These are phyloP conservation scores for Clonostachys solani DNA, from an alignment of 2,329 filamentous ascomycete species.

Conservation along the genomic window DNA sequence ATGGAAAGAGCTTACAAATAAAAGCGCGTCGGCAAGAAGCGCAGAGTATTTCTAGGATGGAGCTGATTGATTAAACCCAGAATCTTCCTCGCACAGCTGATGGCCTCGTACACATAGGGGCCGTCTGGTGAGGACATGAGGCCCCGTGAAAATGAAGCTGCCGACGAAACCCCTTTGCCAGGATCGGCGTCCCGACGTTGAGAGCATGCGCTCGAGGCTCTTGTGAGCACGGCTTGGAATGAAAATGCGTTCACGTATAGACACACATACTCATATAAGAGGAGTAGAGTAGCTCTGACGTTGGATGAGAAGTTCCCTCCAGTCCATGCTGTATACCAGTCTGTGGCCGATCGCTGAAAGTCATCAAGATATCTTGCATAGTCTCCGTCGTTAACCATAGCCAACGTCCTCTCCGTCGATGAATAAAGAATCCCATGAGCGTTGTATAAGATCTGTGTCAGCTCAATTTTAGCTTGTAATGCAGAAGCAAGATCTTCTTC, in stretches of 20 bases:
- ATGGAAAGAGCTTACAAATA: not conserved
- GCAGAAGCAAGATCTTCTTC: slow-evolving; percentile 1
- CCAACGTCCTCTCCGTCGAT: not conserved
- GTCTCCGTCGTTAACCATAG: slow-evolving; percentile 1
- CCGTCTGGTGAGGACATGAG: slow-evolving; percentile 3
- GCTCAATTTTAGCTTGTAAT: slow-evolving; percentile 2
- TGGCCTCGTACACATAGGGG: slow-evolving; percentile 3
- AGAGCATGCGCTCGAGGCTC: not conserved
- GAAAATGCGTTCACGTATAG: slow-evolving; percentile 3
- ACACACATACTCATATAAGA: slow-evolving; percentile 4
- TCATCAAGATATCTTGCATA: slow-evolving; percentile 3
- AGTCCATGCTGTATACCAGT: slow-evolving; percentile 1
- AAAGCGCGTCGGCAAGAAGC: slow-evolving; percentile 1
- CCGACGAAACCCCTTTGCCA: not conserved
- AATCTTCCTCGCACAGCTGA: slow-evolving; percentile 1
- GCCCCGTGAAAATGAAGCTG: not conserved
- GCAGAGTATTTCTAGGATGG: not conserved
- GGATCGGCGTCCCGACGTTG: no score
- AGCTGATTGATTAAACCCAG: slow-evolving; percentile 1
- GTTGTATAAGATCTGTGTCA: slow-evolving; percentile 4
- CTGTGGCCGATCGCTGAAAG: slow-evolving; percentile 1
- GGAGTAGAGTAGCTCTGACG: slow-evolving; percentile 1
- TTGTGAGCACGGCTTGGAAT: slow-evolving; percentile 4
- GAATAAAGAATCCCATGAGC: slow-evolving; percentile 4
- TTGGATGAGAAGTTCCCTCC: not conserved